phyloP scores from a whole-genome alignment of 352 stramenopile species.

The Aphanomyces invadans region DNA sequence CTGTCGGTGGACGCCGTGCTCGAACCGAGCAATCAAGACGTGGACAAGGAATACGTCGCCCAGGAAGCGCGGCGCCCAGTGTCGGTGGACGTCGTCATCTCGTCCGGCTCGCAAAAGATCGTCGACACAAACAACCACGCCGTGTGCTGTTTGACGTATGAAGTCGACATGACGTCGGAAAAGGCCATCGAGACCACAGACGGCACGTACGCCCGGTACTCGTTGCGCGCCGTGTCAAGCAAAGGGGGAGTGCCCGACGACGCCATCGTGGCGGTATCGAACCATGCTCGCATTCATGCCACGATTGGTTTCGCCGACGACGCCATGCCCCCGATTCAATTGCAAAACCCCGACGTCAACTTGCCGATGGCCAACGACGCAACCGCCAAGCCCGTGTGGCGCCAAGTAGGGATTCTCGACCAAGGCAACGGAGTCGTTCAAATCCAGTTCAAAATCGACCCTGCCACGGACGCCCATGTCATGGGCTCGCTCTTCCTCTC shows the following conservation, averaged over 20 bases:
- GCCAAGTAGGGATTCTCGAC: constrained; percentile 18
- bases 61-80: constrained; percentile 24
- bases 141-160: constrained; percentile 37
- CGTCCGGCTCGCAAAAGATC: constrained; percentile 35
- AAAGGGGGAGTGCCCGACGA: no score
- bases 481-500: constrained; percentile 57
- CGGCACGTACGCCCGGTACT: constrained; percentile 54
- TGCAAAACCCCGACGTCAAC: constrained; percentile 4
- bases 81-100: constrained; percentile 40
- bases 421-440: constrained; percentile 47
- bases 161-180: constrained; percentile 36
- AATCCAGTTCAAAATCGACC: constrained; percentile 65
- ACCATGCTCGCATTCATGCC: constrained; percentile 3
- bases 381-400: constrained; percentile 5
- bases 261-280: not conserved
- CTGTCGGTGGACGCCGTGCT: not conserved
- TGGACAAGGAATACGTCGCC: no score
- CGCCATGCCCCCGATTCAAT: not conserved
- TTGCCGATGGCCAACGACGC: not conserved
- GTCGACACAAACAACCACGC: constrained; percentile 45
- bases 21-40: constrained; percentile 18
- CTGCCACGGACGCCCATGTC: constrained; percentile 21
- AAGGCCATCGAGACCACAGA: constrained; percentile 52
- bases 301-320: not conserved
- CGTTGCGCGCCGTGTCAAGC: constrained; percentile 28